Base-by-base conservation (phyloP, 352 stramenopile genomes). In the Phytophthora vignae region DNA sequence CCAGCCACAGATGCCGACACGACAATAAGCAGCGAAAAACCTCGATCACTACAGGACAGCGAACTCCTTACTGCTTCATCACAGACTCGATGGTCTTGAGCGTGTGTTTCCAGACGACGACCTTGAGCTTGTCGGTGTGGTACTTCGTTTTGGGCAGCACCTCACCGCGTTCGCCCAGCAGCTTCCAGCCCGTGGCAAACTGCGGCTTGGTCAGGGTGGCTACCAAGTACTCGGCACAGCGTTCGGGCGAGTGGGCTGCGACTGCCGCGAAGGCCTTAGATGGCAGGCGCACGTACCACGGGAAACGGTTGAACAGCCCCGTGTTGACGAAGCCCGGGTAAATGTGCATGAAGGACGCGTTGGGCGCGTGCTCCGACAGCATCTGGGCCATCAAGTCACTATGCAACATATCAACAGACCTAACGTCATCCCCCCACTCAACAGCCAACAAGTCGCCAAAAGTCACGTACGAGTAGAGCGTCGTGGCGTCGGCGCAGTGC, bases 291-390 rank as follows among this genome's bases (percentile, higher is more conserved):
- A 75, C 56, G 19, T 78, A 78, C 67, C 71, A 78, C 29, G 71
- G 67, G 21, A 71, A 69, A 15, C 60, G 58, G 21, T 75, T 53
- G 22, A 75, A 65, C 5, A 78, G 31, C 11, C 61, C 60, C 27
- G 71, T 75, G 52, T 68, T 78, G n/a, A 75, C 71, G 40, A 75
- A 76, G n/a, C 67, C 71, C 14, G 71, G 71, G 54, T 69, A 75
- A 10, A 75, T 63, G 62, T 78, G 71, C 71, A 78, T 78, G 71
- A 78, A 78, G 42, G 61, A 73, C 19, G 67, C 71, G 21, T 72
- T 71, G 17, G 67, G 67, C 14, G 71, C 67, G 33, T 75, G 50
- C 50, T 78, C 71, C 31, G 67, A 68, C 53, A 78, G 71, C 5
- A 67, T 56, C 48, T 78, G 71, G 1, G 67, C 57, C 71, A 78